A percentile compares a stretch with the other conserved stretches of the same genome.
These are phyloP conservation scores for Chalaropsis thielavioides DNA, from an alignment of 2,329 filamentous ascomycete species.

Conservation along the genomic window DNA sequence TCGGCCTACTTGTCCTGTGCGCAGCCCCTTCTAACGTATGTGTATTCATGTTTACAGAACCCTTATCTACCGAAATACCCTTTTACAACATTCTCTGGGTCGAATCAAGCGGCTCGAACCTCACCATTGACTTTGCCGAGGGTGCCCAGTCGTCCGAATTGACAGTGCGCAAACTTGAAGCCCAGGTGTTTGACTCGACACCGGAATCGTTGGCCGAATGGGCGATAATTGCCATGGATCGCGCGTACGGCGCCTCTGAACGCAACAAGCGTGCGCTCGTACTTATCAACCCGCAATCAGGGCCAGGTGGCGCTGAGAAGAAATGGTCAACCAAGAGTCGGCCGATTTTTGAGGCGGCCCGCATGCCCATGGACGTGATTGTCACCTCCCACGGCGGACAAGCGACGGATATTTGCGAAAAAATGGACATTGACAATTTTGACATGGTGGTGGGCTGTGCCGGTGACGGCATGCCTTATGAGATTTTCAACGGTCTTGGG, in stretches of 20 bases:
- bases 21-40: background rate
- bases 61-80: background rate
- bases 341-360: conserved; percentile 70
- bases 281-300: conserved; percentile 80
- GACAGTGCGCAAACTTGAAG: conserved; percentile 45
- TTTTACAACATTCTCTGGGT: conserved; percentile 71
- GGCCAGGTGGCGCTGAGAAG: conserved; percentile 60
- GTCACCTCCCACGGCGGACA: conserved; percentile 60
- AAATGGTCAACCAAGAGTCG: conserved; percentile 62
- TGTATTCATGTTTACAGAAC: conserved; percentile 1
- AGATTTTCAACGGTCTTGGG: conserved; percentile 86
- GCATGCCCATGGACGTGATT: conserved; percentile 60
- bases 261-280: conserved; percentile 69
- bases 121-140: conserved; percentile 61
- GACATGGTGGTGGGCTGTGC: conserved; percentile 83
- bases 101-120: conserved; percentile 41
- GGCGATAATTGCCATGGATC: conserved; percentile 48
- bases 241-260: conserved; percentile 55
- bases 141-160: conserved; percentile 39
- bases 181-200: conserved; percentile 28
- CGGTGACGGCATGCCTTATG: conserved; percentile 80
- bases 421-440: conserved; percentile 62
- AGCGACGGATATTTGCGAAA: conserved; percentile 60
- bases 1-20: background rate
- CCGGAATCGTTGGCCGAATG: conserved; percentile 42